Base-by-base conservation (phyloP, 768 basidiomycete genomes). In the Boletales sp. region DNA sequence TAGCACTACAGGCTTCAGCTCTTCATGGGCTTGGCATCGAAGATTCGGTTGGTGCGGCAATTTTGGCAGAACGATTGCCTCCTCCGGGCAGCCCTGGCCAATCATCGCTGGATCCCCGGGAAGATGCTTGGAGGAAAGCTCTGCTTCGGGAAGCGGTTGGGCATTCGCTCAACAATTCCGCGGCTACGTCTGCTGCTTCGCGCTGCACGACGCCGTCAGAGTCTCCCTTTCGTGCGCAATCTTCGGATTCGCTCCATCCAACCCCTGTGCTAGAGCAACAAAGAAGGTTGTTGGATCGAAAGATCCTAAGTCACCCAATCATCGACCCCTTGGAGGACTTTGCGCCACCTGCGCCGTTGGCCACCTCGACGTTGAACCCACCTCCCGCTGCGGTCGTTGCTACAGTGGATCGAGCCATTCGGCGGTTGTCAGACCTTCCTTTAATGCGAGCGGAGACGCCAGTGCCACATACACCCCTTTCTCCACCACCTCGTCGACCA, bases 121-220 rank as follows among this genome's bases (percentile, higher is more conserved):
- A 85, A 36, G 81, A 84, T 44, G 74, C 78, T 21, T 93, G 90
- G 91, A 74, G 90, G 53, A 87, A 80, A 64, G 83, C 83, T 0
- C 66, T 93, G 19, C 72, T 93, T 47, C 81, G 81, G 18, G 80
- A 90, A 65, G 90, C 88, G 33, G 88, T 93, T 17, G 82, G 84
- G 46, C 84, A 84, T 65, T 90, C 88, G 4, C 70, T 90, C 34
- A 82, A 79, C 53, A 79, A 75, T 47, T 79, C 77, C 18, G 78
- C 76, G 57, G 75, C 79, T 3, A 72, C 72, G 42, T 59, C 71
- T 15, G 69, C 66, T 17, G 57, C 68, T 21, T 68, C 66, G 12
- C 50, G 49, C 12, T 54, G 25, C 41, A 76, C 77, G 10, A 74
- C 77, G 21, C 55, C 73, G 21, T 54, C 65, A 17, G 74, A 75